Evolutionary conservation across 1,284 basidiomycete genomes (phyloP), one percentile per base, ranked within the genome.

Genomic region (Schizopora paradoxa): DNA sequence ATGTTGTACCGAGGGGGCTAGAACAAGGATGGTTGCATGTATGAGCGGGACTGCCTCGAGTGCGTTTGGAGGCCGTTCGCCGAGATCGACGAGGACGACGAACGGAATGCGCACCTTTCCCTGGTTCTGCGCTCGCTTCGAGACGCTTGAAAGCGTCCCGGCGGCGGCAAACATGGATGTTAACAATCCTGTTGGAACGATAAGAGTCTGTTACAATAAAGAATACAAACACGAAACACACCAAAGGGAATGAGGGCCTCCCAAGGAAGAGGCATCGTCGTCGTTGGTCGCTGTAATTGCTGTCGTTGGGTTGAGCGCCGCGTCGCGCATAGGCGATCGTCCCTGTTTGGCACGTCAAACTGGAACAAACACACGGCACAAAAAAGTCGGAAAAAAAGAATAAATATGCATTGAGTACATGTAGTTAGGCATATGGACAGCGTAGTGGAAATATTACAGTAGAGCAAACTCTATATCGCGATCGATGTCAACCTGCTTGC

Each of bases 211-310:
- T 25, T n/a, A 44, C 23, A 28, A 25, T 14, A 11, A 13, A 47
- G 23, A 39, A 43, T 40, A 25, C 47, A 41, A 6, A 18, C 41
- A 54, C 60, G 46, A 42, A 7, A 33, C 53, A 36, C 63, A 91
- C 92, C 91, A 61, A 92, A 91, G 36, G 92, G 92, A 72, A 96
- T 88, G 56, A 94, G 75, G 38, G 92, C 91, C 73, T 95, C 91
- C 85, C 88, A 95, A 54, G 91, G 91, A 59, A 94, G 82, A 48
- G 92, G 91, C 91, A 94, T 94, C 48, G 47, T 57, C 38, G 33
- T 39, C 10, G n/a, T n/a, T n/a, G n/a, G n/a, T n/a, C n/a, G n/a
- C n/a, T n/a, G n/a, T n/a, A n/a, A n/a, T n/a, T n/a, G n/a, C n/a
- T n/a, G n/a, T n/a, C n/a, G n/a, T n/a, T n/a, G 19, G 48, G 21